Conservation (phyloP, 1,139 yeast genomes). For the Saccharomyces hybrid region DNA sequence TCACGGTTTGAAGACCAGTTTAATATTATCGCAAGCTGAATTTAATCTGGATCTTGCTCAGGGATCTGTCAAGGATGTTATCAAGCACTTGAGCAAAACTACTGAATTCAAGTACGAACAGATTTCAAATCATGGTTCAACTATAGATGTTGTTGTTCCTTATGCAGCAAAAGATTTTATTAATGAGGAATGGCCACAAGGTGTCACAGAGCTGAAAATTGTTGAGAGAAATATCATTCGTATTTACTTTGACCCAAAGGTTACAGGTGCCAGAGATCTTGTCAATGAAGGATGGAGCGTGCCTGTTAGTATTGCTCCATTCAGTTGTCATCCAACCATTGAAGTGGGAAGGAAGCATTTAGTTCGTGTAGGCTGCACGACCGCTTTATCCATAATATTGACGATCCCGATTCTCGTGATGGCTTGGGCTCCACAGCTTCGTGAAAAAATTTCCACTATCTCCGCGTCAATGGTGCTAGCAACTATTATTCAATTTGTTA, state of each 20-base stretch:
- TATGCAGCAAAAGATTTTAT: neutral
- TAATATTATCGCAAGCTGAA: neutral
- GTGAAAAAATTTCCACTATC: neutral
- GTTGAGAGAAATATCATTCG: neutral
- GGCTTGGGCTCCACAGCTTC: neutral
- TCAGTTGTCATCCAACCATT: neutral
- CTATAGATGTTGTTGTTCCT: neutral
- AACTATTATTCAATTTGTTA: neutral
- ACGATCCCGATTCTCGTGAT: neutral
- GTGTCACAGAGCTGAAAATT: neutral
- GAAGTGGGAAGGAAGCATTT: neutral
- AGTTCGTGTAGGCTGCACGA: neutral
- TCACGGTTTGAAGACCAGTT: neutral
- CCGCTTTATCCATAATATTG: neutral
- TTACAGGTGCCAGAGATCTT: neutral
- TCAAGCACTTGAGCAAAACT: neutral
- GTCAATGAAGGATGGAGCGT: neutral
- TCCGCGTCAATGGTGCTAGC: neutral
- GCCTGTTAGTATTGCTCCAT: neutral
- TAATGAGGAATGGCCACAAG: neutral
- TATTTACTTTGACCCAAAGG: neutral
- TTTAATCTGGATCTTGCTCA: neutral
- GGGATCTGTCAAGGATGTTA: neutral
- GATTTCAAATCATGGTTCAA: neutral
- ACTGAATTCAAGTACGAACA: neutral